Evolutionary conservation across 1,139 yeast species (phyloP).

Genomic region (Geotrichum reessii): DNA sequence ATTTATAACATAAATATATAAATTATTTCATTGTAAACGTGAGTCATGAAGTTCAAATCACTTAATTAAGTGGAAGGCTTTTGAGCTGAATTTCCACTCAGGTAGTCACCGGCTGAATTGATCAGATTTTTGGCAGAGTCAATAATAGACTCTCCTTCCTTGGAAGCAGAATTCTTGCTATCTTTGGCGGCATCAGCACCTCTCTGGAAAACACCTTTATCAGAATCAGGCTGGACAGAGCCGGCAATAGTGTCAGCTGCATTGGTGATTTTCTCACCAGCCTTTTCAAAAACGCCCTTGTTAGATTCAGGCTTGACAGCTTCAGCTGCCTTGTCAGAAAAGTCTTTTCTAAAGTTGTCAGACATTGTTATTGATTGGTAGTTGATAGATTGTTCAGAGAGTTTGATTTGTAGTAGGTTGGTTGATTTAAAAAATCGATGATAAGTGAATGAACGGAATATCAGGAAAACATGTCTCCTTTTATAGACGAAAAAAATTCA

Average conservation of each 20-base stretch:
- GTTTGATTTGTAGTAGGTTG: not conserved
- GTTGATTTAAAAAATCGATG: not conserved
- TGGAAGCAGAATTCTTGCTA: constrained; percentile 8
- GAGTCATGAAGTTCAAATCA: not conserved
- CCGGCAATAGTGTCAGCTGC: constrained; percentile 59
- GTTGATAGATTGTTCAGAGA: not conserved
- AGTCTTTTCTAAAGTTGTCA: constrained; percentile 61
- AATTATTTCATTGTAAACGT: not conserved
- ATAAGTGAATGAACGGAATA: not conserved
- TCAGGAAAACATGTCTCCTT: not conserved
- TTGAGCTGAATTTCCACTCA: constrained; percentile 16
- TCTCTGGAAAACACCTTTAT: constrained; percentile 66
- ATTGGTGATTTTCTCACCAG: constrained; percentile 67
- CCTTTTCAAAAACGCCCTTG: constrained; percentile 59
- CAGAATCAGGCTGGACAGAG: constrained; percentile 51
- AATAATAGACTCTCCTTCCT: constrained; percentile 13
- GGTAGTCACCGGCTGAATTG: constrained; percentile 18
- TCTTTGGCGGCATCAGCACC: constrained; percentile 46
- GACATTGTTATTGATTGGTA: constrained; percentile 9
- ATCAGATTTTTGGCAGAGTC: constrained; percentile 19
- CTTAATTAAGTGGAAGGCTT: constrained; percentile 13
- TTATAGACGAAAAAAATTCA: not conserved
- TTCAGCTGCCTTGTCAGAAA: constrained; percentile 64
- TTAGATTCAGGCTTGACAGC: constrained; percentile 65
- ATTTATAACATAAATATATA: not conserved